Base-by-base conservation (phyloP, 768 basidiomycete species). In the Naganishia vishniacii region DNA sequence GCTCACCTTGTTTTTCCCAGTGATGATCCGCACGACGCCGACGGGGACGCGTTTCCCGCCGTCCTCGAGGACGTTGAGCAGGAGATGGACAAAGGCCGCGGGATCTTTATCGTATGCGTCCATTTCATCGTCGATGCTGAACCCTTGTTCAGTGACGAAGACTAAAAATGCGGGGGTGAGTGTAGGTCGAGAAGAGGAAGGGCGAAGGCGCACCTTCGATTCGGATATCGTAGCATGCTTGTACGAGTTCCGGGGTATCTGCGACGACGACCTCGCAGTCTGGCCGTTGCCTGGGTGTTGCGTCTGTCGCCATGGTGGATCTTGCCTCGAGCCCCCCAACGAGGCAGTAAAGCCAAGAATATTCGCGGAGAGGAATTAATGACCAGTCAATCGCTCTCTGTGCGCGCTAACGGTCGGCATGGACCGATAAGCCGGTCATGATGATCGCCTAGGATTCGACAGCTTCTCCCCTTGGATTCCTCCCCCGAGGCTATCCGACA, bases 41-140 rank as follows among this genome's bases (percentile, higher is more conserved):
- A 63, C 59, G 1, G 66, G 56, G 23, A 48, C 42, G n/a, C 53
- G n/a, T 28, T 58, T 63, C 34, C 26, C 26, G 15, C 44, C 48
- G 5, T n/a, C 37, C 16, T 31, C 34, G 5, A 41, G 29, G 12
- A 68, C 65, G 32, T 62, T 67, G 0, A 76, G 66, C 8, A 74
- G 49, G 64, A 76, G 68, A 48, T 70, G 68, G 29, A 69, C 53
- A n/a, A n/a, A n/a, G 1, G 73, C 65, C 20, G 53, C 65, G 0
- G 69, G 67, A 46, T 71, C 71, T 25, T 68, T 63, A 59, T 73
- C 73, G 58, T 58, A 74, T 68, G 74, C 67, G 61, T 76, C 75
- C 32, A 73, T 68, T 60, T 76, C 75, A 18, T 62, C 66, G 16
- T 74, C 75, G 6, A 72, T 65, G 26, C 68, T 65, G 48, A 73